Evolutionary conservation across 2,329 filamentous ascomycete species (phyloP).

Genomic region (Cladosporium sphaerospermum): DNA sequence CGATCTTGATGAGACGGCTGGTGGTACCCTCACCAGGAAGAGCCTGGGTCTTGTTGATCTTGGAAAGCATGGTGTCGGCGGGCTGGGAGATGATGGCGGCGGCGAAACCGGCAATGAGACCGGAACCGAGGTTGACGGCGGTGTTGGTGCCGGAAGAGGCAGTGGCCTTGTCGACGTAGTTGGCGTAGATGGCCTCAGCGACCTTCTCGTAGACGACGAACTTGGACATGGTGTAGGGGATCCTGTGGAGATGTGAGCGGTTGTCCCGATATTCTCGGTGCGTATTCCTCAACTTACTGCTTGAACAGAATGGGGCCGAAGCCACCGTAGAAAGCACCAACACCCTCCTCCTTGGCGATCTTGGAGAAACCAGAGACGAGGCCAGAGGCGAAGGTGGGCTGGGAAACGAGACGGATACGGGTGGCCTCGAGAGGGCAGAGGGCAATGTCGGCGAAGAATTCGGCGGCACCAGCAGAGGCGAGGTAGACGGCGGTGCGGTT

Average conservation of each 20-base stretch:
- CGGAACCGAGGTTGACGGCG: constrained; percentile 74
- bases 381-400: constrained; percentile 77
- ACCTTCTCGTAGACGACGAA: constrained; percentile 93
- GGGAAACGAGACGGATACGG: constrained; percentile 84
- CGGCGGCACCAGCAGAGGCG: constrained; percentile 54
- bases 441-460: constrained; percentile 68
- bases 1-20: constrained; percentile 79
- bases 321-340: constrained; percentile 83
- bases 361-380: constrained; percentile 74
- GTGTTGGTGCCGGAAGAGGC: constrained; percentile 67
- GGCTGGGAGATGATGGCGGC: constrained; percentile 83
- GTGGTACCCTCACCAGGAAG: constrained; percentile 77
- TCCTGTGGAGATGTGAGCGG: constrained; percentile 43
- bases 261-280: neutral
- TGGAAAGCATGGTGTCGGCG: constrained; percentile 87
- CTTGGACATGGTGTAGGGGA: constrained; percentile 92
- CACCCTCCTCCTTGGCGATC: constrained; percentile 75
- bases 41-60: constrained; percentile 95
- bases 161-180: constrained; percentile 61
- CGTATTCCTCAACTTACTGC: constrained; percentile 45
- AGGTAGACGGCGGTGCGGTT: constrained; percentile 79
- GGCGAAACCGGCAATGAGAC: constrained; percentile 80
- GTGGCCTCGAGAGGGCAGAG: constrained; percentile 88
- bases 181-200: constrained; percentile 62
- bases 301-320: constrained; percentile 86